Evolutionary conservation across 2,329 filamentous ascomycete genomes (phyloP), one percentile per base, ranked within the genome.

Genomic region (Stemphylium vesicarium): DNA sequence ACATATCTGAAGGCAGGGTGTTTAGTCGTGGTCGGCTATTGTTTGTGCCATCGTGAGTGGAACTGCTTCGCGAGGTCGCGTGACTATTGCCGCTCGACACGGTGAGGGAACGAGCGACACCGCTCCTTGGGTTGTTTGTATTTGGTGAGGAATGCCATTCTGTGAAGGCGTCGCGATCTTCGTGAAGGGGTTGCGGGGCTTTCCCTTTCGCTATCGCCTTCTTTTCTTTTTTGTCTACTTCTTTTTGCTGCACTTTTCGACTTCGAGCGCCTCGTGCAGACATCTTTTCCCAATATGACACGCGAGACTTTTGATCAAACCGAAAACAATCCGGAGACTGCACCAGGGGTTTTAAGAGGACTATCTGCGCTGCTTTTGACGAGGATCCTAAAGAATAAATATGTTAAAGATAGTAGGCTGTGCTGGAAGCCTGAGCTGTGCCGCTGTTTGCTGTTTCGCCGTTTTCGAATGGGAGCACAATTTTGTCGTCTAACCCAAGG

Each of bases 201-300:
- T 71, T 73, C 4, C 61, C 57, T 42, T 75, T 74, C 12, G 64
- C 63, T n/a, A 66, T 58, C 11, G 59, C 47, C 54, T 75, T 77
- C 58, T 75, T 75, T 52, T 76, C 75, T 43, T 70, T 71, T 60
- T 77, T 78, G 46, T 75, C 64, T 12, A 77, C 74, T 35, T 76
- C 68, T 52, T 77, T 77, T 29, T 68, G 63, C 50, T 75, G 69
- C n/a, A 70, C 72, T 60, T 78, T 78, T 4, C 75, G 71, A 50
- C 73, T 73, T 18, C 73, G 65, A 12, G 75, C 75, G 33, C 75
- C 75, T 65, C 75, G 63, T 50, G 73, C 75, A 26, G 75, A 76
- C 75, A 78, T 78, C 20, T 42, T 60, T 18, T 44, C 33, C 43
- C 38, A 42, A 48, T 31, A 8, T 22, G 26, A 26, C 24, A 24